A percentile compares a stretch with the other conserved stretches of the same genome.
phyloP scores from a whole-genome alignment of 2,329 filamentous ascomycete genomes.

The Ceratocystiopsis minuta region DNA sequence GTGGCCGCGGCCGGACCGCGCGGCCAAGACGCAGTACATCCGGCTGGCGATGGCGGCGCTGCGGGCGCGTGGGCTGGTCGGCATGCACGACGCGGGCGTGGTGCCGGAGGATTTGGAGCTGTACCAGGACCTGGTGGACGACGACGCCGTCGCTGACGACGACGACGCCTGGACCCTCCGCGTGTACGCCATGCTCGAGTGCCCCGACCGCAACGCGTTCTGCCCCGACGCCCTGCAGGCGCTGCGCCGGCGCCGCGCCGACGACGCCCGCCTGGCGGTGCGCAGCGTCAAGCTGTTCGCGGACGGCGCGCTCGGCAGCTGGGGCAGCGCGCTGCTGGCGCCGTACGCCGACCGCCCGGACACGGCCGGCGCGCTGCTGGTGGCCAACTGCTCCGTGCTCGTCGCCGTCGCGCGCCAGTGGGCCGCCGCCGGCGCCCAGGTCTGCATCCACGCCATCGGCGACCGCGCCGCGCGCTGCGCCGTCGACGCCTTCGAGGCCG shows the following conservation, averaged over 20 bases:
- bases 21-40: slow-evolving; percentile 36
- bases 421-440: slow-evolving; percentile 44
- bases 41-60: slow-evolving; percentile 42
- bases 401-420: slow-evolving; percentile 44
- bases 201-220: slow-evolving; percentile 43
- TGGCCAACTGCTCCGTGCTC: slow-evolving; percentile 33
- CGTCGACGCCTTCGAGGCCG: slow-evolving; percentile 41
- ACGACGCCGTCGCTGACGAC: slow-evolving; percentile 18
- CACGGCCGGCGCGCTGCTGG: slow-evolving; percentile 22
- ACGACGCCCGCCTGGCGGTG: slow-evolving; percentile 31
- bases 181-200: slow-evolving; percentile 53
- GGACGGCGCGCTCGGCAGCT: slow-evolving; percentile 51
- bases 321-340: slow-evolving; percentile 55
- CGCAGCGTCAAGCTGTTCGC: slow-evolving; percentile 53
- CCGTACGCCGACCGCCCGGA: slow-evolving; percentile 47
- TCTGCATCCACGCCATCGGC: slow-evolving; percentile 57
- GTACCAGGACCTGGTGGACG: slow-evolving; percentile 30
- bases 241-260: slow-evolving; percentile 14
- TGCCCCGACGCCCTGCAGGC: slow-evolving; percentile 33
- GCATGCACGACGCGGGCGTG: slow-evolving; percentile 51
- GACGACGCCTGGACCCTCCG: slow-evolving; percentile 39
- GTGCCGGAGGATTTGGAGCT: slow-evolving; percentile 34
- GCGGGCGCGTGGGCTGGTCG: slow-evolving; percentile 47
- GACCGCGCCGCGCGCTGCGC: slow-evolving; percentile 49
- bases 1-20: slow-evolving; percentile 36